Evolutionary conservation across 768 basidiomycete genomes (phyloP).

Genomic region (Pisolithus orientalis): DNA sequence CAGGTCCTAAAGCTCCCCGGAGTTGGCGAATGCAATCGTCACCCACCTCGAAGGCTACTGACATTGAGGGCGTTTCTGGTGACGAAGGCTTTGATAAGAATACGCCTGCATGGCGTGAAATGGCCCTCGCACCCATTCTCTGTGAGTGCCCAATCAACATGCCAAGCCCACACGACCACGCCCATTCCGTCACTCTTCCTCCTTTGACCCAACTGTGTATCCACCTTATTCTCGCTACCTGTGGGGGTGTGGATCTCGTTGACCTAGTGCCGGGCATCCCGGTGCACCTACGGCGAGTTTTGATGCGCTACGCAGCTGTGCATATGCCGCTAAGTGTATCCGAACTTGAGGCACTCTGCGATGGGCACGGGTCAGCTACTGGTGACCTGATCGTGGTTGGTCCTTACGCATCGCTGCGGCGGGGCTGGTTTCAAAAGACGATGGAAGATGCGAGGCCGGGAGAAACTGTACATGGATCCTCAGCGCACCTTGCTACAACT

Average conservation of each 20-base stretch:
- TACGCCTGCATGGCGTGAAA: conserved; percentile 40
- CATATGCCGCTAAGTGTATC: conserved; percentile 46
- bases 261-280: conserved; percentile 48
- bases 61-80: not conserved
- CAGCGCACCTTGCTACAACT: not conserved
- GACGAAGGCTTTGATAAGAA: conserved; percentile 15
- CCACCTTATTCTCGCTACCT: conserved; percentile 36
- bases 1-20: conserved; percentile 50
- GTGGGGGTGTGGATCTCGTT: conserved; percentile 38
- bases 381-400: conserved; percentile 65
- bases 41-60: conserved; percentile 2
- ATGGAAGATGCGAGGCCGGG: not conserved
- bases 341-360: conserved; percentile 46
- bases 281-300: conserved; percentile 49
- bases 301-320: conserved; percentile 55
- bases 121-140: conserved; percentile 51
- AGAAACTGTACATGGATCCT: not conserved
- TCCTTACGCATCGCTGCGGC: conserved; percentile 39
- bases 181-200: conserved; percentile 30
- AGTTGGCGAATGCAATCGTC: conserved; percentile 44
- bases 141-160: conserved; percentile 1
- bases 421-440: conserved; percentile 34
- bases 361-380: conserved; percentile 45
- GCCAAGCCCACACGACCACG: not conserved
- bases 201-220: conserved; percentile 55